phyloP scores from a whole-genome alignment of 345 rosid genomes.

The Salix dunnii region DNA sequence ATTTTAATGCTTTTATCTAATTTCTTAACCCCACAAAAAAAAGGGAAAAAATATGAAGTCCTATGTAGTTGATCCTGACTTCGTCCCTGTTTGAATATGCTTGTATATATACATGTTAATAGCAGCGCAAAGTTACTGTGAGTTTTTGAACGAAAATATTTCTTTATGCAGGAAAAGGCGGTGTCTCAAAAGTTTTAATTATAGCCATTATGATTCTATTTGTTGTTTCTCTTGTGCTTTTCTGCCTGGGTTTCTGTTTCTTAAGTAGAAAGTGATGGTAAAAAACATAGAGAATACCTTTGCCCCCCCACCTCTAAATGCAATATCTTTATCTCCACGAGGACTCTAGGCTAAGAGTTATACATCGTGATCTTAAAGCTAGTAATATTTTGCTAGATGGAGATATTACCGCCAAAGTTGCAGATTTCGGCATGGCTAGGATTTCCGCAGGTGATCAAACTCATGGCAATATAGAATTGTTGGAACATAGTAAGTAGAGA shows the following conservation, averaged over 20 bases:
- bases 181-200: conserved; percentile 16
- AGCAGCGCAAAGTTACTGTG: no score
- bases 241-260: conserved; percentile 24
- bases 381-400: conserved; percentile 20
- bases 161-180: conserved; percentile 26
- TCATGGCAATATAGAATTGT: conserved; percentile 14
- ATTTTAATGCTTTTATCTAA: no score
- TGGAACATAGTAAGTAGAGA: conserved; percentile 25
- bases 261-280: conserved; percentile 36
- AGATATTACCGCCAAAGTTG: conserved; percentile 24
- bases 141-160: neutral
- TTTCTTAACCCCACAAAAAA: no score
- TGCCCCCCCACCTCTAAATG: no score
- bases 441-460: conserved; percentile 24
- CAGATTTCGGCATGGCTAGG: conserved; percentile 29
- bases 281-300: neutral
- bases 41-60: no score
- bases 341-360: conserved; percentile 16
- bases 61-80: neutral
- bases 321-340: conserved; percentile 26
- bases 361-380: conserved; percentile 29
- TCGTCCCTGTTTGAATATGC: neutral
- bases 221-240: conserved; percentile 23
- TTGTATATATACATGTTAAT: neutral
- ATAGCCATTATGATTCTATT: conserved; percentile 31